Evolutionary conservation across 257 asterid genomes (phyloP).

Genomic region (Forsythia viridissima): DNA sequence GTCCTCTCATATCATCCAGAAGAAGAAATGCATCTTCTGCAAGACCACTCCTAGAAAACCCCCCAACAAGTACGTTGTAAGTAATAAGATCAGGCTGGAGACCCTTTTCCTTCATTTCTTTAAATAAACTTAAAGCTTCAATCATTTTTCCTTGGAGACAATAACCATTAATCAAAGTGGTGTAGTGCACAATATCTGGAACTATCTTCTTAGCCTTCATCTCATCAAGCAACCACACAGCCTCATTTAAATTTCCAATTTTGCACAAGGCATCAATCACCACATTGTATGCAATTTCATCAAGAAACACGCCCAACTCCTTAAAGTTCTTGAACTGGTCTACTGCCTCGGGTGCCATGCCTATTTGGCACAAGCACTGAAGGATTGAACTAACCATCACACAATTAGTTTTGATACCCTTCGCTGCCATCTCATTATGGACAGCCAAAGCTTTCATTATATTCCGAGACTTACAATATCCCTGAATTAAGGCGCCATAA

Average conservation of each 20-base stretch:
- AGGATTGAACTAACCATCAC: slow-evolving; percentile 59
- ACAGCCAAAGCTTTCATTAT: slow-evolving; percentile 47
- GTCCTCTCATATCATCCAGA: slow-evolving; percentile 55
- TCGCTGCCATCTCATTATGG: slow-evolving; percentile 56
- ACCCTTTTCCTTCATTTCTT: slow-evolving; percentile 62
- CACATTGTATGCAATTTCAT: slow-evolving; percentile 61
- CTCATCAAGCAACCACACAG: slow-evolving; percentile 55
- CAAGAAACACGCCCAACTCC: slow-evolving; percentile 60
- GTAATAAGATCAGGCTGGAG: slow-evolving; percentile 61
- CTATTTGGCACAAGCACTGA: slow-evolving; percentile 68
- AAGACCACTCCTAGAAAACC: slow-evolving; percentile 64
- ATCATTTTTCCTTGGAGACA: slow-evolving; percentile 52
- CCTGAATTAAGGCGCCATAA: slow-evolving; percentile 59
- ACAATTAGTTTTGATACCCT: slow-evolving; percentile 64
- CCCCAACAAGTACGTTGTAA: slow-evolving; percentile 72
- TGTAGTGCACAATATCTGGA: slow-evolving; percentile 72
- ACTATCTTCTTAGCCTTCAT: slow-evolving; percentile 60
- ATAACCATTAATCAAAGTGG: slow-evolving; percentile 72
- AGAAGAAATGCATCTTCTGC: slow-evolving; percentile 37
- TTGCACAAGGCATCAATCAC: slow-evolving; percentile 67
- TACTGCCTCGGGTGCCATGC: slow-evolving; percentile 52
- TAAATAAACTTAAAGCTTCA: slow-evolving; percentile 53
- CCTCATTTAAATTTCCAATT: slow-evolving; percentile 65
- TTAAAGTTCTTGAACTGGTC: slow-evolving; percentile 46
- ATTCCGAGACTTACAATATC: slow-evolving; percentile 63